These are phyloP conservation scores for Ilyonectria robusta DNA, from an alignment of 2,329 filamentous ascomycete species.

Conservation along the genomic window DNA sequence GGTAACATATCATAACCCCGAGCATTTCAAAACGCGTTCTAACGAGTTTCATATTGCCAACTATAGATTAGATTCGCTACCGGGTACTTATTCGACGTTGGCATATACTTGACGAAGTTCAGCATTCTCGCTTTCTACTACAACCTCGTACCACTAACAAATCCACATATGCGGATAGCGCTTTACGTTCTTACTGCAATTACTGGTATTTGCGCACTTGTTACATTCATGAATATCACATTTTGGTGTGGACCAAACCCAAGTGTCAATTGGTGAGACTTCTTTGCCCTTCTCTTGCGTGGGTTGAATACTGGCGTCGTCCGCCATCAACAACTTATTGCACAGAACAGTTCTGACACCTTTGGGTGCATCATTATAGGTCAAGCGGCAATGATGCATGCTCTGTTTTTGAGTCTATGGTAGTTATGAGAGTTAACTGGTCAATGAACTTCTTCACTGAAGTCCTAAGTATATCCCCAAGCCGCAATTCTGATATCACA, in stretches of 20 bases:
- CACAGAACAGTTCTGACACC: background rate
- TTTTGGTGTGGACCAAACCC: slow-evolving; percentile 44
- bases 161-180: slow-evolving; percentile 31
- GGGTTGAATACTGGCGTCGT: background rate
- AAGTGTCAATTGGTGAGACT: slow-evolving; percentile 40
- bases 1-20: too few relatives aligned
- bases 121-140: slow-evolving; percentile 46
- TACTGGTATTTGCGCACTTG: slow-evolving; percentile 28
- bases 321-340: background rate
- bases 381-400: slow-evolving; percentile 21
- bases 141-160: slow-evolving; percentile 36
- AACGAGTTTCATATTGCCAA: background rate
- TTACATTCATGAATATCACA: slow-evolving; percentile 34
- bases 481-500: too few relatives aligned
- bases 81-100: slow-evolving; percentile 44
- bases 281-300: background rate
- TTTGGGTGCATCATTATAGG: background rate
- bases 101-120: slow-evolving; percentile 45
- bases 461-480: slow-evolving; percentile 35
- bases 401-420: slow-evolving; percentile 34
- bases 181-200: slow-evolving; percentile 34
- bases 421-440: slow-evolving; percentile 42
- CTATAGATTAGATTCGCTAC: slow-evolving; percentile 35
- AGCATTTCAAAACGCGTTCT: too few relatives aligned
- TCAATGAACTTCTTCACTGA: slow-evolving; percentile 42